Conservation (phyloP, 2,329 filamentous ascomycete genomes). For the Claviceps pazoutovae region DNA sequence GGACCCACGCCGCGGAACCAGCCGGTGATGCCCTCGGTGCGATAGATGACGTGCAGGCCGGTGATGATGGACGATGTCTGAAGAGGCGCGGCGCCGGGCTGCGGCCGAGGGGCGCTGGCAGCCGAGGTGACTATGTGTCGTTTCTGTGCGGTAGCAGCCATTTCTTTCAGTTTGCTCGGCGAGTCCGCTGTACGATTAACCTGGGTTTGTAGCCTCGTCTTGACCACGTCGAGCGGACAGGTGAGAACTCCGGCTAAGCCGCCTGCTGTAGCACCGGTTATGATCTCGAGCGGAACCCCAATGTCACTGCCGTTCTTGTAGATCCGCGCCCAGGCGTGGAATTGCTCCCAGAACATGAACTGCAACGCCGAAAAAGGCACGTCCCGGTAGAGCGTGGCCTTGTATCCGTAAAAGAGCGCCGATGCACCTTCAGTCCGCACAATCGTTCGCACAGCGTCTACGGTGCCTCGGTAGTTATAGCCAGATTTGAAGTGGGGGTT, state of each 20-base stretch:
- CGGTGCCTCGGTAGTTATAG: constrained; percentile 84
- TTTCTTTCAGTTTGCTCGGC: constrained; percentile 16
- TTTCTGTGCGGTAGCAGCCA: constrained; percentile 37
- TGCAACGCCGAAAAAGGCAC: constrained; percentile 92
- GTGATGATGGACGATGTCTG: constrained; percentile 82
- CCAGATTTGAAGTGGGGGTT: constrained; percentile 89
- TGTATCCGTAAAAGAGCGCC: constrained; percentile 93
- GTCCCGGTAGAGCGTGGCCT: constrained; percentile 86
- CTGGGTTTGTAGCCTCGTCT: constrained; percentile 92
- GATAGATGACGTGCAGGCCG: constrained; percentile 77
- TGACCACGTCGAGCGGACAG: constrained; percentile 92
- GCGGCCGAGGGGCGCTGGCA: constrained; percentile 68
- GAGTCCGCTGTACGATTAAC: constrained; percentile 32
- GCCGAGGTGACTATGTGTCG: constrained; percentile 80
- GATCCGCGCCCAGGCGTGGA: constrained; percentile 64
- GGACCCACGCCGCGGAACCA: constrained; percentile 94
- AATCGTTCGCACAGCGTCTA: constrained; percentile 77
- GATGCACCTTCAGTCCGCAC: constrained; percentile 65
- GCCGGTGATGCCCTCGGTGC: constrained; percentile 71
- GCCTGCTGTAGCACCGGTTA: constrained; percentile 80
- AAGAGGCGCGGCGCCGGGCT: constrained; percentile 64
- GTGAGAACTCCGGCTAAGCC: constrained; percentile 89
- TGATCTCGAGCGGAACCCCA: constrained; percentile 68
- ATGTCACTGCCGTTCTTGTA: constrained; percentile 75
- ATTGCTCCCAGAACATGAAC: constrained; percentile 97